These are phyloP conservation scores for Apodospora peruviana DNA, from an alignment of 495 filamentous ascomycete genomes.

Conservation along the genomic window DNA sequence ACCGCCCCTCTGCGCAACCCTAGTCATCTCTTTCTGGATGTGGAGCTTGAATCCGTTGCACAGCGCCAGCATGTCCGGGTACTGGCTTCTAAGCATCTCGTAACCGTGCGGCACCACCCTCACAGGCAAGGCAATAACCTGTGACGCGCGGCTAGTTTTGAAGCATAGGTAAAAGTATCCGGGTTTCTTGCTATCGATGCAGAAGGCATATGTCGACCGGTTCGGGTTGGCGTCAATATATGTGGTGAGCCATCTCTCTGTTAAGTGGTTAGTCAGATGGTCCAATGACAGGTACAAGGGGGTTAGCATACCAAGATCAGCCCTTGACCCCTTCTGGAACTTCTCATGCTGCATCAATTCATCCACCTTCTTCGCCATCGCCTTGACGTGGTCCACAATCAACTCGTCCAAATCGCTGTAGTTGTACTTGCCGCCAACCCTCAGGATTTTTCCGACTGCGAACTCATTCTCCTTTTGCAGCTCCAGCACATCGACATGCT, in stretches of 20 bases:
- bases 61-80: conserved; percentile 88
- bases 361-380: conserved; percentile 96
- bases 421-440: conserved; percentile 77
- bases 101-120: conserved; percentile 83
- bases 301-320: conserved; percentile 70
- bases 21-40: conserved; percentile 45
- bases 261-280: conserved; percentile 29
- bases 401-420: conserved; percentile 96
- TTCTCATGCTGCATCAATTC: conserved; percentile 92
- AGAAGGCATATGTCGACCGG: conserved; percentile 90
- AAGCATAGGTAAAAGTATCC: conserved; percentile 95
- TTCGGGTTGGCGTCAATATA: conserved; percentile 95
- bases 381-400: conserved; percentile 94
- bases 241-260: conserved; percentile 91
- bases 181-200: conserved; percentile 82
- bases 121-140: conserved; percentile 75
- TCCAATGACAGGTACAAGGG: conserved; percentile 1
- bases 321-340: conserved; percentile 72
- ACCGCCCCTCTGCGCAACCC: conserved; percentile 29
- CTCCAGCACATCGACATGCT: conserved; percentile 96
- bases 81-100: conserved; percentile 77
- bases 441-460: conserved; percentile 76
- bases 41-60: conserved; percentile 74
- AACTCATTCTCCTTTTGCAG: conserved; percentile 95
- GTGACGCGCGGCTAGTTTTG: conserved; percentile 74